These are phyloP conservation scores for Trichoderma polysporum DNA, from an alignment of 2,329 filamentous ascomycete genomes.

Conservation along the genomic window DNA sequence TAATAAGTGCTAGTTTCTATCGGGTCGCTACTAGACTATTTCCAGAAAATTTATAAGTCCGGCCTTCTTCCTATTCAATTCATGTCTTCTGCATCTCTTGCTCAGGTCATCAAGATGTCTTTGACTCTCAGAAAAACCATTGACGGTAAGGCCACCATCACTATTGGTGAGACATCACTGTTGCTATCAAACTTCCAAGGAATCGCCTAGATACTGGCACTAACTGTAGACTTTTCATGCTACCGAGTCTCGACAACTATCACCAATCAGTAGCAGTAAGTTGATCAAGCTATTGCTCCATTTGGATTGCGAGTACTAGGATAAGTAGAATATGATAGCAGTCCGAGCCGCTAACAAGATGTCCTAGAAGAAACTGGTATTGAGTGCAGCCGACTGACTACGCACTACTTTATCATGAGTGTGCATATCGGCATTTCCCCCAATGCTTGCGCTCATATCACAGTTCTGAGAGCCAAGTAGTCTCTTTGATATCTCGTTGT, in stretches of 20 bases:
- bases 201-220: background rate
- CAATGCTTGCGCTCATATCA: background rate
- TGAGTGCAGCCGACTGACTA: background rate
- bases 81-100: background rate
- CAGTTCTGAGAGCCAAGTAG: background rate
- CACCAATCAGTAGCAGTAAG: background rate
- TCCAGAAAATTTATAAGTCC: background rate
- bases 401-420: background rate
- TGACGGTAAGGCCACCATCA: background rate
- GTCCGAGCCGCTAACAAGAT: background rate
- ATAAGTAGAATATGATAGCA: background rate
- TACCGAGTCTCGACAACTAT: background rate
- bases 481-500: background rate
- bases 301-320: background rate
- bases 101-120: background rate
- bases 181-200: no score
- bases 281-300: background rate
- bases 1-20: background rate
- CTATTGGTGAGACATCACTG: no score
- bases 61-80: background rate
- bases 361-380: background rate
- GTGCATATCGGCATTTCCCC: no score
- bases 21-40: background rate
- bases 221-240: background rate
- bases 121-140: background rate